Evolutionary conservation across 1,139 yeast genomes (phyloP).

Genomic region (Yamadazyma blattariae): DNA sequence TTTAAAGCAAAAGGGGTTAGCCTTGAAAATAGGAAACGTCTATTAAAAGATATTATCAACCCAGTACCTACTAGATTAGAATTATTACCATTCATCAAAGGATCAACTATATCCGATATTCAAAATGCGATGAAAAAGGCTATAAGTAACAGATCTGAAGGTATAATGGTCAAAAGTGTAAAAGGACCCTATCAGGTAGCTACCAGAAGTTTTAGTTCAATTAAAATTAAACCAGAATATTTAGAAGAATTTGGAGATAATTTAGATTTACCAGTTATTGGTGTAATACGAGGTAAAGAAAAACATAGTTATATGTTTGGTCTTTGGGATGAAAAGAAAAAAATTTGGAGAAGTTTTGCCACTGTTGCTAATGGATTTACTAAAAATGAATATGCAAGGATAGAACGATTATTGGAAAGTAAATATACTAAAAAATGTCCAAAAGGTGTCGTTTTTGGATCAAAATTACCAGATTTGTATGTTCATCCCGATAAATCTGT

Average conservation of each 20-base stretch:
- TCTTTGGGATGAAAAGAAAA: conserved; percentile 36
- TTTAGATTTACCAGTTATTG: conserved; percentile 75
- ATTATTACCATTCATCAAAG: conserved; percentile 46
- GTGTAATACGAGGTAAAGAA: conserved; percentile 62
- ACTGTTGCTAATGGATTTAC: conserved; percentile 85
- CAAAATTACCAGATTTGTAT: conserved; percentile 68
- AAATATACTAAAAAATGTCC: conserved; percentile 35
- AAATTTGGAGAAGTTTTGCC: conserved; percentile 58
- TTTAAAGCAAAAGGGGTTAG: conserved; percentile 2
- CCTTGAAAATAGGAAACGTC: conserved; percentile 52
- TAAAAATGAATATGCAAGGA: conserved; percentile 54
- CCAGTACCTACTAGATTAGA: conserved; percentile 56
- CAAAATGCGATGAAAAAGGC: conserved; percentile 55
- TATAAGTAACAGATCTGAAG: conserved; percentile 70
- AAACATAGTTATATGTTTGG: conserved; percentile 82
- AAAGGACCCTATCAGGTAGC: conserved; percentile 59
- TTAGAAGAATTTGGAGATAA: conserved; percentile 84
- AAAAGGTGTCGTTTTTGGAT: conserved; percentile 57
- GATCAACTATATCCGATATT: conserved; percentile 49
- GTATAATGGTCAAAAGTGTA: conserved; percentile 72
- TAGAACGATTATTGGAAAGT: conserved; percentile 55
- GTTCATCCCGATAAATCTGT: conserved; percentile 74
- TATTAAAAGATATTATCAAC: conserved; percentile 45
- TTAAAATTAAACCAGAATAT: conserved; percentile 90
- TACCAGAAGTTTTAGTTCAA: conserved; percentile 63